Base-by-base conservation (phyloP, 2,329 filamentous ascomycete genomes). In the Paracoccidioides brasiliensis region DNA sequence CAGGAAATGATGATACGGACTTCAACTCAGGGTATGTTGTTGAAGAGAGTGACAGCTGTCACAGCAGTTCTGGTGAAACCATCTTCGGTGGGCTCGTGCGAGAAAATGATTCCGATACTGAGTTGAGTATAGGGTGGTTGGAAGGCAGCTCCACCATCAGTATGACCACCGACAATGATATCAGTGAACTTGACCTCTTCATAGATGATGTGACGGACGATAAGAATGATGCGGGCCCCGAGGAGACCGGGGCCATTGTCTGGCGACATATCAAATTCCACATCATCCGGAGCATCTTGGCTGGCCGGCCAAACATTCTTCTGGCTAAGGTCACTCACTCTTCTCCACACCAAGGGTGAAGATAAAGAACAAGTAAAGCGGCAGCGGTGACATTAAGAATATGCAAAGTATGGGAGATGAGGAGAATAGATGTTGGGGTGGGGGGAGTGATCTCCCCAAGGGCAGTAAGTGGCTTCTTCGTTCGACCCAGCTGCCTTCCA, bases 181-280 rank as follows among this genome's bases (percentile, higher is more conserved):
- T 22, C 22, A 22, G 22, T 22, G 22, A 42, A 42, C 5, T 42
- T 42, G 40, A 42, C 40, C 10, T 14, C 33, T 60, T 53, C 42
- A 44, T 56, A 35, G 59, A 57, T 44, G 57, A 63, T 48, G n/a
- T 54, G 32, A 54, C 52, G 10, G 43, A 54, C 30, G 43, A 54
- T 38, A 37, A 38, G 30, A 46, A 38, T 45, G 14, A 48, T 54
- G 43, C 14, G 8, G 52, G 43, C 37, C 32, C 35, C 9, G 10
- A 54, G 38, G 40, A 41, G n/a, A 54, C 44, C 28, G 52, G 43
- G 30, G 9, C 43, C 5, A 4, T 54, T 54, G 32, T 54, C 42
- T 54, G 52, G 43, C 37, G 32, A 32, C 43, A 48, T 54, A 48
- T 54, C 15, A 9, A 40, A 14, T 54, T 54, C 43, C 46, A 54